Evolutionary conservation across 352 stramenopile species (phyloP), one percentile per base, ranked within the genome.

Genomic region (Globisporangium alternatum): DNA sequence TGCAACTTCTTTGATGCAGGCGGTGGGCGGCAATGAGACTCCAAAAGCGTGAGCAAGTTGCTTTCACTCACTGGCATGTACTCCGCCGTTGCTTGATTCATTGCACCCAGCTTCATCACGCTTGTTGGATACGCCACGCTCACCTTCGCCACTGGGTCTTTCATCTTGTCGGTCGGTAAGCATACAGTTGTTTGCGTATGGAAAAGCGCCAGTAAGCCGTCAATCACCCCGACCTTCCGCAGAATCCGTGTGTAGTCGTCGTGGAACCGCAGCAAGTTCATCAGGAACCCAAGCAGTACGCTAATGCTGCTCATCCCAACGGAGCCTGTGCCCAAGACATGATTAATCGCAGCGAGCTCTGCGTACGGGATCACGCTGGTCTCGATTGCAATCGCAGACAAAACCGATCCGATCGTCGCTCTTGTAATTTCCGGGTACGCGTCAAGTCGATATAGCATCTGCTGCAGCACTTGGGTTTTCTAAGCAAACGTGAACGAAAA

Each of bases 361-460:
- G 52, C 65, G 56, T 77, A 84, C n/a, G 78, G 80, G 59, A 87
- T 74, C n/a, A 89, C 68, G 4, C 60, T 72, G 0, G 78, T 68
- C 81, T 89, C 80, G 22, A 89, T 86, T 4, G 80, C 78, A 35
- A 80, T 77, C 19, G 74, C 76, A 48, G 77, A 81, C 0, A 89
- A 68, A 44, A 89, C 78, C 19, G 80, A 87, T 15, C 79, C 67
- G 56, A 89, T 60, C 4, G 69, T 80, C 31, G 80, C 76, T 44
- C 84, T 81, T 3, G 78, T 72, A 35, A 86, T 60, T 12, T 89
- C 76, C 2, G 76, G 67, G 35, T 83, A 78, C 3, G 69, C 69
- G 59, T 87, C 69, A 7, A 89, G 48, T 37, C 71, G 64, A 37
- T 71, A 57, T n/a, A 89, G 68, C 5, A 84, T 66, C 41, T 60